Evolutionary conservation across 805 yeast species (phyloP), one percentile per base, ranked within the genome.

Genomic region (Priceomyces melissophilus): DNA sequence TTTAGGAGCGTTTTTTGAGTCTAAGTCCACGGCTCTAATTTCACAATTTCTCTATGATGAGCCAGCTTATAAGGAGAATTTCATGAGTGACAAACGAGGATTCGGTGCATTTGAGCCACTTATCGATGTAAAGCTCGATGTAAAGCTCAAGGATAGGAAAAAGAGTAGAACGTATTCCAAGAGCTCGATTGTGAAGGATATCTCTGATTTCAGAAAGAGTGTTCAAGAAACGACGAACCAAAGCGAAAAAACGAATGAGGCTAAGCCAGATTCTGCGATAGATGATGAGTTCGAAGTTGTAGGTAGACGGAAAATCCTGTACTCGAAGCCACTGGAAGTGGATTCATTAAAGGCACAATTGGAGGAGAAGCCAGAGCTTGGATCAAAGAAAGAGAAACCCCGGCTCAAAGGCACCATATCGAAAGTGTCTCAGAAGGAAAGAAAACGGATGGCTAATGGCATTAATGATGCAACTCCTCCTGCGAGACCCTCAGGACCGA

Each of bases 361-460:
- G 25, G 25, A 20, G 25, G 25, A 20, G 25, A 20, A 20, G 25
- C 8, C 25, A 8, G 25, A 20, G 4, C 25, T 11, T 10, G 30
- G 30, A 27, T 27, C 15, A 4, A 12, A 29, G 15, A 29, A 14
- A 14, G 32, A 14, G 8, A 29, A 29, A 14, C 32, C 15, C 32
- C 4, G 8, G 13, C 15, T 14, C 13, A 12, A 29, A 8, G 13
- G 32, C 32, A 29, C 15, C 9, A 29, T 29, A 4, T 20, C 25
- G 25, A 20, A 20, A 20, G 25, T 77, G 11, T 80, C 87, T 1
- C 87, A 82, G 47, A 78, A 78, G 50, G 85, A 80, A 47, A 58
- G 86, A 31, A 77, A 74, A 53, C 70, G 65, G 43, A 48, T 68
- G 47, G 66, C 67, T 2, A 35, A 10, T 20, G 25, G 25, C 25